Conservation (phyloP, 345 rosid species). For the Citrus reticulata region DNA sequence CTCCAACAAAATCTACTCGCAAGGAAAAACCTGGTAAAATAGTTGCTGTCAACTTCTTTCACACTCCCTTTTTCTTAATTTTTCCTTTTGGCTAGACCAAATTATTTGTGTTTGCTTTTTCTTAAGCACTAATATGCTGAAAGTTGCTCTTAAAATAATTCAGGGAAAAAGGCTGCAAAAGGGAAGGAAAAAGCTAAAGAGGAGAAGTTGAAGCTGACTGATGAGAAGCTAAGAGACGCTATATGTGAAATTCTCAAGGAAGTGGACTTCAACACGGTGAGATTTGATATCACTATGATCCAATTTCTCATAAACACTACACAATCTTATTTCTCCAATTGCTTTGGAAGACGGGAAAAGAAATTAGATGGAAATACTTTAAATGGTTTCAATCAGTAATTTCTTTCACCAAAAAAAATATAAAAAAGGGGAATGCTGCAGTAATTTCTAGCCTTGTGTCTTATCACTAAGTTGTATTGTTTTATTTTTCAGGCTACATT, state of each 20-base stretch:
- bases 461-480: conserved; percentile 11
- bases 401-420: no score
- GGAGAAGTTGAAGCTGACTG: conserved; percentile 40
- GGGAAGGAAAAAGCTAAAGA: conserved; percentile 58
- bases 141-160: conserved; percentile 6
- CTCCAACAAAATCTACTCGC: conserved; percentile 47
- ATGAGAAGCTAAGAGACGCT: conserved; percentile 62
- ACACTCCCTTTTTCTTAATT: not conserved
- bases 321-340: not conserved
- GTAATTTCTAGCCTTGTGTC: not conserved
- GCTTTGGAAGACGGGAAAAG: not conserved
- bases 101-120: not conserved
- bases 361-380: not conserved
- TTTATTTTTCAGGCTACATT: conserved; percentile 83
- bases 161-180: conserved; percentile 50
- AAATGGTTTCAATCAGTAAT: not conserved
- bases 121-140: not conserved
- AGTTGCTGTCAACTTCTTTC: not conserved
- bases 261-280: conserved; percentile 87
- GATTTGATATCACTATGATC: conserved; percentile 13
- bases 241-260: conserved; percentile 70
- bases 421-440: not conserved
- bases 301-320: not conserved
- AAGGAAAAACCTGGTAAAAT: conserved; percentile 70
- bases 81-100: not conserved